Conservation (phyloP, 177 flowering plant species). For the Vitis hybrid region DNA sequence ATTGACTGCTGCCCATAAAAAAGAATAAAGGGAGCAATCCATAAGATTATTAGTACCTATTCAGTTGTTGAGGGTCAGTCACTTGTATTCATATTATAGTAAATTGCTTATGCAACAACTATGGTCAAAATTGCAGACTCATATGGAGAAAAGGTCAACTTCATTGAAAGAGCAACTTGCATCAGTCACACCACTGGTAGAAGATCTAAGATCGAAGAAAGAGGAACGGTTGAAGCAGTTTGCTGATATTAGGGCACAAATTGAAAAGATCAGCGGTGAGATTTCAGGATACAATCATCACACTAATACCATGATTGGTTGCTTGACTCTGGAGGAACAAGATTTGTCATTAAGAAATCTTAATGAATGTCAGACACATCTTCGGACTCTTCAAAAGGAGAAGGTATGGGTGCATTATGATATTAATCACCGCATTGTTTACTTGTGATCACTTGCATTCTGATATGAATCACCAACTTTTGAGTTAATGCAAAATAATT, state of each 20-base stretch:
- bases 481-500: too few species aligned
- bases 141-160: constrained; percentile 46
- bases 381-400: constrained; percentile 72
- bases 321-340: constrained; percentile 47
- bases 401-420: constrained; percentile 48
- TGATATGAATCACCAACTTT: neutral
- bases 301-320: constrained; percentile 24
- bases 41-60: too few species aligned
- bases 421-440: constrained; percentile 1
- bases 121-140: constrained; percentile 31
- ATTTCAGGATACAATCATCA: constrained; percentile 56
- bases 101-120: neutral
- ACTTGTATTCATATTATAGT: too few species aligned
- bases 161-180: constrained; percentile 80
- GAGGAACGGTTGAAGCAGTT: constrained; percentile 80
- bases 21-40: too few species aligned
- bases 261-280: constrained; percentile 75
- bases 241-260: constrained; percentile 61
- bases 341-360: constrained; percentile 78
- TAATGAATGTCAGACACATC: constrained; percentile 63
- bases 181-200: constrained; percentile 61
- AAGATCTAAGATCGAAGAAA: constrained; percentile 63
- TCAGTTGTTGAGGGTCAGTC: too few species aligned
- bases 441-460: neutral
- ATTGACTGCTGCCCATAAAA: too few species aligned